Conservation (phyloP, 345 rosid genomes). For the Aurinia saxatilis region DNA sequence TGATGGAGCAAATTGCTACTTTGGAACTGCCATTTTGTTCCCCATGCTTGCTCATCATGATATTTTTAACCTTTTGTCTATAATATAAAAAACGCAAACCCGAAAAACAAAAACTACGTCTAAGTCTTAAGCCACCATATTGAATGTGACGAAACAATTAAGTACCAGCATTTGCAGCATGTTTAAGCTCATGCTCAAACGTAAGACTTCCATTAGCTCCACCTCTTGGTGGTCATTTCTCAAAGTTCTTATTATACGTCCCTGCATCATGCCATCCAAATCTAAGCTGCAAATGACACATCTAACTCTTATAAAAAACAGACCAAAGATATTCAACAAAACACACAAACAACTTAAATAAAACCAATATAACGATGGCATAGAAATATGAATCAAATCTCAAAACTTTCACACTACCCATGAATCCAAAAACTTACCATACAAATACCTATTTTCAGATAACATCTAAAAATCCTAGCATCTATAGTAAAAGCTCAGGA, state of each 20-base stretch:
- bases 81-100: background rate
- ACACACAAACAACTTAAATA: no score
- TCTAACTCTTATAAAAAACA: background rate
- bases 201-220: slow-evolving; percentile 94
- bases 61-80: no score
- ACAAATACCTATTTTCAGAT: background rate
- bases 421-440: background rate
- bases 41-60: no score
- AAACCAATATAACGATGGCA: no score
- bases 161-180: slow-evolving; percentile 96
- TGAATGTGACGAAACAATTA: background rate
- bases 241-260: slow-evolving; percentile 80
- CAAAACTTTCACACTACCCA: background rate
- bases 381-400: no score
- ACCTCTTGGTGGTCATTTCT: slow-evolving; percentile 87
- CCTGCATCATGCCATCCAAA: slow-evolving; percentile 98
- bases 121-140: background rate
- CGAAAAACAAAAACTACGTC: background rate
- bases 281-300: slow-evolving; percentile 49
- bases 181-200: slow-evolving; percentile 85
- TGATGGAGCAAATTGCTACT: no score
- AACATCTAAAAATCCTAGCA: no score
- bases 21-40: no score
- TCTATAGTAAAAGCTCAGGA: no score
- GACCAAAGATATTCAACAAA: background rate